A percentile compares a stretch with the other conserved stretches of the same genome.
Evolutionary conservation across 257 asterid species (phyloP).

Genomic region (Lithospermum erythrorhizon): DNA sequence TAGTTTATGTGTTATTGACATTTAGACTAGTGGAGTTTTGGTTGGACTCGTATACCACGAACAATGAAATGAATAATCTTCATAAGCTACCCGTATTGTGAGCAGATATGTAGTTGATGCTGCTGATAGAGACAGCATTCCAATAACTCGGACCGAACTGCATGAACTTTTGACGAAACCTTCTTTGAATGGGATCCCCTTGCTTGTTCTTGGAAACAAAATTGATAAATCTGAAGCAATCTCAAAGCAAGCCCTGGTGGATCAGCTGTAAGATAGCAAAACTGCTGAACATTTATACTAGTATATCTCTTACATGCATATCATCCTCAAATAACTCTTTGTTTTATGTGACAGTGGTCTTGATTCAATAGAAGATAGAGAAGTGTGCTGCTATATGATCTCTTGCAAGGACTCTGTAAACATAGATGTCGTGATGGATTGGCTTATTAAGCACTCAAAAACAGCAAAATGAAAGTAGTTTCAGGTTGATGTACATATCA

Average conservation of each 20-base stretch:
- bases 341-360: conserved; percentile 35
- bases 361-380: conserved; percentile 51
- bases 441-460: conserved; percentile 80
- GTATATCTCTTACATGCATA: background rate
- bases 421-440: conserved; percentile 69
- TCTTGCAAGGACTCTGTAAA: conserved; percentile 83
- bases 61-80: background rate
- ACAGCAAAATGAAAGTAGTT: conserved; percentile 31
- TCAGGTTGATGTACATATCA: background rate
- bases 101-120: conserved; percentile 88
- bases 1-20: background rate
- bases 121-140: conserved; percentile 85
- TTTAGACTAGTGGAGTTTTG: background rate
- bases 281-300: background rate
- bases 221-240: conserved; percentile 89
- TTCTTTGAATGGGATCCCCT: conserved; percentile 56
- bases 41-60: background rate
- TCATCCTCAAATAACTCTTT: background rate
- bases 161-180: conserved; percentile 72
- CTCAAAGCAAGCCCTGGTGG: conserved; percentile 54
- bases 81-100: background rate
- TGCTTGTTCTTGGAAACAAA: conserved; percentile 85
- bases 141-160: conserved; percentile 66
- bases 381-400: conserved; percentile 92
- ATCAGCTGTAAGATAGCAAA: conserved; percentile 60